Conservation (phyloP, 2,329 filamentous ascomycete genomes). For the Didymella keratinophila region DNA sequence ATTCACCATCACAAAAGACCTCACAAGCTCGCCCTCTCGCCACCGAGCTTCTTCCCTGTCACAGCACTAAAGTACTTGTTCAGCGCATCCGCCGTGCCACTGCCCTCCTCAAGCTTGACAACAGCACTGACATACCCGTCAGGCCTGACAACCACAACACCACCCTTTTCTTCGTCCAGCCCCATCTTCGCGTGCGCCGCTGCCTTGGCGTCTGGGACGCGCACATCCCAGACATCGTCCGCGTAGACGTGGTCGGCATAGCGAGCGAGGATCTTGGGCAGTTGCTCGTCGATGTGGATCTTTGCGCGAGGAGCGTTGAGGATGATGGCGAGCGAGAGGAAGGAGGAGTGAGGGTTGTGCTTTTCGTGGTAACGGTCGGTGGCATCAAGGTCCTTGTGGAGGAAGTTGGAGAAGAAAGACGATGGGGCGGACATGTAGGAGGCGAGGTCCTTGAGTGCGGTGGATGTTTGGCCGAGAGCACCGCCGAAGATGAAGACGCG, state of each 20-base stretch:
- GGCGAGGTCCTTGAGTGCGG: slow-evolving; percentile 75
- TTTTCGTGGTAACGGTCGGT: slow-evolving; percentile 71
- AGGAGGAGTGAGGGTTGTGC: slow-evolving; percentile 83
- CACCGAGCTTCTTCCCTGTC: slow-evolving; percentile 65
- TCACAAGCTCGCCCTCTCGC: slow-evolving; percentile 45
- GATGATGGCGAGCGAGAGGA: slow-evolving; percentile 81
- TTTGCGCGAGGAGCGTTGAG: slow-evolving; percentile 71
- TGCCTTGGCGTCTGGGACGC: slow-evolving; percentile 73
- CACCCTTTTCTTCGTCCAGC: slow-evolving; percentile 74
- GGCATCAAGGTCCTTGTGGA: slow-evolving; percentile 65
- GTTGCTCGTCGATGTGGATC: slow-evolving; percentile 76
- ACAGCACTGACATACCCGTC: slow-evolving; percentile 88
- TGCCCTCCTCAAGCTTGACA: slow-evolving; percentile 75
- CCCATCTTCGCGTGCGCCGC: slow-evolving; percentile 90
- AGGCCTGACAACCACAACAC: slow-evolving; percentile 82
- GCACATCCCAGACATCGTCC: slow-evolving; percentile 78
- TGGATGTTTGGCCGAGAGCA: slow-evolving; percentile 62
- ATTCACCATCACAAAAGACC: neutral
- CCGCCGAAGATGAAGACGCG: slow-evolving; percentile 88
- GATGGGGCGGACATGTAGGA: slow-evolving; percentile 67
- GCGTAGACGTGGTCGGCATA: slow-evolving; percentile 87
- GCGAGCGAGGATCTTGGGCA: slow-evolving; percentile 74
- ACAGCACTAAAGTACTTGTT: slow-evolving; percentile 84
- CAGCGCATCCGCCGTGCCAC: slow-evolving; percentile 80
- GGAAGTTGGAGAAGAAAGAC: slow-evolving; percentile 76